Base-by-base conservation (phyloP, 1,139 yeast genomes). In the Lizanozyma gosingica region DNA sequence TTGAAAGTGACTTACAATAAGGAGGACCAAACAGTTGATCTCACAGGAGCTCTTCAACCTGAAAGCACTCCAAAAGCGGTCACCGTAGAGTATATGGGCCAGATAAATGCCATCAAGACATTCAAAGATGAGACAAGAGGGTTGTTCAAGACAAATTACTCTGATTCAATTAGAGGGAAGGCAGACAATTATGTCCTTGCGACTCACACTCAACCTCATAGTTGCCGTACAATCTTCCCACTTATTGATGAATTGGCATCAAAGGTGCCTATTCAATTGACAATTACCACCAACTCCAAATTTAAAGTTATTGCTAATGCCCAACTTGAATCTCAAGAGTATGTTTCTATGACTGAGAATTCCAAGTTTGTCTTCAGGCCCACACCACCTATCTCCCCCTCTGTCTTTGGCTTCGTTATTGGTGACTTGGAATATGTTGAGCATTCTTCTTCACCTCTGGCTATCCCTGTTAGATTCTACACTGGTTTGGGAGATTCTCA, bases 161-260 rank as follows among this genome's bases (percentile, higher is more conserved):
- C 69, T 42, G 78, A 74, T 47, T 63, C 69, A 3, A 56, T 63
- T 16, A 60, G 72, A 2, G 79, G 80, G 11, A 63, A 56, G 29
- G 60, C 80, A 1, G 55, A 61, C 43, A 72, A 75, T 45, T 69
- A 61, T 43, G 60, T 82, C 14, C 54, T 82, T 35, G 79, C 87
- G 0, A 80, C 92, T 1, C 90, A 83, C 52, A 70, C 78, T 35
- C 90, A 82, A 54, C 88, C 92, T 0, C 67, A 70, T 29, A 79
- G 71, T 46, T 81, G 86, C 2, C 65, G 81, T 48, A 54, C 55
- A 39, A 71, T 82, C 14, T 78, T 78, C 50, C 92, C 92, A 1
- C 72, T 80, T 47, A 55, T 83, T 16, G 90, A 83, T 53, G 87
- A 81, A 47, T 66, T 76, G 16, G 54, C 63, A n/a, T 56, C 62